phyloP scores from a whole-genome alignment of 192 early-diverging fungal genomes.

The Coemansia sp. region DNA sequence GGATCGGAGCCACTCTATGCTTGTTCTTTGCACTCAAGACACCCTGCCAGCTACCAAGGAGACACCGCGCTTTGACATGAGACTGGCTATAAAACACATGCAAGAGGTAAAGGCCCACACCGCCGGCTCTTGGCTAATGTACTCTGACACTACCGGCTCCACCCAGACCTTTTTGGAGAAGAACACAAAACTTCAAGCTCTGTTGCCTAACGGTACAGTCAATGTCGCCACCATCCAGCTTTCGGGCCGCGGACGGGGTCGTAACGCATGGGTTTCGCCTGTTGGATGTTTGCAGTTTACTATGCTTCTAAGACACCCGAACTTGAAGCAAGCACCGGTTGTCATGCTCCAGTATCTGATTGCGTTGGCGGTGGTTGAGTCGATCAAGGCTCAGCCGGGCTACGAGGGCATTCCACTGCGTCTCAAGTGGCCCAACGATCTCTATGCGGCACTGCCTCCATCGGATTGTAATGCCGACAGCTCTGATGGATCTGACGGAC shows the following conservation, averaged over 20 bases:
- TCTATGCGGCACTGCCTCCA: constrained; percentile 67
- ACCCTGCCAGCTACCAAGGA: constrained; percentile 40
- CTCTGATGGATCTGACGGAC: constrained; percentile 33
- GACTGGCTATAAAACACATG: constrained; percentile 55
- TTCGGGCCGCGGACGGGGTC: constrained; percentile 87
- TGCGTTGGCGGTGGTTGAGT: constrained; percentile 80
- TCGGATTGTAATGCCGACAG: constrained; percentile 16
- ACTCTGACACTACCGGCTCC: constrained; percentile 73
- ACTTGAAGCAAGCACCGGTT: constrained; percentile 59
- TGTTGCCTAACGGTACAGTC: constrained; percentile 77
- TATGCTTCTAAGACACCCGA: constrained; percentile 72
- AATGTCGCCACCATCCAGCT: constrained; percentile 80
- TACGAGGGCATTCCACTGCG: constrained; percentile 80
- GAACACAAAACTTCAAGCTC: constrained; percentile 68
- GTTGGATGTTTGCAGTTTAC: constrained; percentile 88
- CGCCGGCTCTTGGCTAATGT: constrained; percentile 77
- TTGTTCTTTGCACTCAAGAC: constrained; percentile 49
- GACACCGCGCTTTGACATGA: constrained; percentile 65
- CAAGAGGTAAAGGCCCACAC: constrained; percentile 44
- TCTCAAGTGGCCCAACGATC: constrained; percentile 99
- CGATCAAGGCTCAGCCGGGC: constrained; percentile 64
- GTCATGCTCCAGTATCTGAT: constrained; percentile 96
- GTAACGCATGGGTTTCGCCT: constrained; percentile 95
- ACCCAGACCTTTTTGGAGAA: constrained; percentile 96
- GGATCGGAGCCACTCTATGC: constrained; percentile 44